These are phyloP conservation scores for Conoideocrella luteorostrata DNA, from an alignment of 2,329 filamentous ascomycete genomes.

Conservation along the genomic window DNA sequence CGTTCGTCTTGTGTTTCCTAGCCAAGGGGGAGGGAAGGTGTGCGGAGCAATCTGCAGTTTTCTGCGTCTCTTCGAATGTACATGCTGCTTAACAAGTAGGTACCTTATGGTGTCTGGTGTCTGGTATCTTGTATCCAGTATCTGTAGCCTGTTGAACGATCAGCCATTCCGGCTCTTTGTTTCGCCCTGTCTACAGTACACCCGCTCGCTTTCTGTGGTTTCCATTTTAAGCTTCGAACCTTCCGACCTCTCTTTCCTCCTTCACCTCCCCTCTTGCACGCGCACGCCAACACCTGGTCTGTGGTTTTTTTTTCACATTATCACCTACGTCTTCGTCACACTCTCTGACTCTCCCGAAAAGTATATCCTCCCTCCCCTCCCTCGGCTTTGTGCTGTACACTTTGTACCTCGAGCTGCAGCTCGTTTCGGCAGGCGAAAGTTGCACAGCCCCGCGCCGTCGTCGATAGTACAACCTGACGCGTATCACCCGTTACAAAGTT, in stretches of 20 bases:
- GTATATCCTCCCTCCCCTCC: neutral
- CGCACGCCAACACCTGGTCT: too few species aligned
- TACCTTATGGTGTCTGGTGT: too few species aligned
- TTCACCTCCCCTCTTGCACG: too few species aligned
- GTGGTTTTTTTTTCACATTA: neutral
- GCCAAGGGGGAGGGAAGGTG: neutral
- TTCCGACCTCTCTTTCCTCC: too few species aligned
- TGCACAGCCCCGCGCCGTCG: neutral
- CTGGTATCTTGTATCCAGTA: too few species aligned
- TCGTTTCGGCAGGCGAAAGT: conserved; percentile 2
- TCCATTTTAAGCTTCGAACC: too few species aligned
- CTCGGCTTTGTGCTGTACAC: neutral
- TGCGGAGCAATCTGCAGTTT: conserved; percentile 1
- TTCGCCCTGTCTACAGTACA: too few species aligned
- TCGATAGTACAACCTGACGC: neutral
- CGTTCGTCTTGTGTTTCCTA: neutral
- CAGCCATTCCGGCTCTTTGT: too few species aligned
- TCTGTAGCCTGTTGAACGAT: too few species aligned
- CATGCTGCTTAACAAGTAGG: too few species aligned
- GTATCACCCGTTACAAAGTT: too few species aligned
- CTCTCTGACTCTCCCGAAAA: neutral
- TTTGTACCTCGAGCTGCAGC: neutral
- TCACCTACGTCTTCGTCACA: neutral
- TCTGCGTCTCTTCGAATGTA: neutral
- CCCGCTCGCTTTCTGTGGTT: too few species aligned